Conservation (phyloP, 2,329 filamentous ascomycete species). For the Penicillium sp. region DNA sequence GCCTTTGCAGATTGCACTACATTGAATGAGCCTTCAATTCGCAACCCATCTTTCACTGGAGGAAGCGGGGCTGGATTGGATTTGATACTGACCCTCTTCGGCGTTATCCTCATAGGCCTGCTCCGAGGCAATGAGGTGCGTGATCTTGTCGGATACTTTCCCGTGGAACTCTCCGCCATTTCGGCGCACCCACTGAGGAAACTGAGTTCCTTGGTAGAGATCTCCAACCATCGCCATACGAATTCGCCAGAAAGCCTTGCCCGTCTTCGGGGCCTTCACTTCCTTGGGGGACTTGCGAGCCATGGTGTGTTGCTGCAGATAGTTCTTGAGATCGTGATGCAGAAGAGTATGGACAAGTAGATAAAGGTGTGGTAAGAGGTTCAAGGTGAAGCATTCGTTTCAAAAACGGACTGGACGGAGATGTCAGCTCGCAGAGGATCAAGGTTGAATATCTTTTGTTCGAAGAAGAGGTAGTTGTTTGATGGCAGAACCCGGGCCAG, state of each 20-base stretch:
- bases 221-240: constrained; percentile 61
- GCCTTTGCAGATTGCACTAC: constrained; percentile 45
- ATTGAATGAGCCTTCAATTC: constrained; percentile 8
- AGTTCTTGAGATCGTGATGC: not conserved
- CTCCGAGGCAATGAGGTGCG: constrained; percentile 70
- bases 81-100: constrained; percentile 40
- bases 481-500: not conserved
- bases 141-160: constrained; percentile 58
- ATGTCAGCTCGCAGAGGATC: not conserved
- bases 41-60: constrained; percentile 5
- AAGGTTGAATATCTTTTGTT: not conserved
- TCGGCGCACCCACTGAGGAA: constrained; percentile 65
- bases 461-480: not conserved
- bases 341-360: not conserved
- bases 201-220: constrained; percentile 57
- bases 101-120: constrained; percentile 59
- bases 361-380: not conserved
- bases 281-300: not conserved
- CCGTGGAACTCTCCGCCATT: constrained; percentile 62
- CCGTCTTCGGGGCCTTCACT: constrained; percentile 30
- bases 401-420: too few relatives aligned
- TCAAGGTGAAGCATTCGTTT: not conserved
- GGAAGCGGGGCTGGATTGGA: not conserved
- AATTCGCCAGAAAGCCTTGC: constrained; percentile 53
- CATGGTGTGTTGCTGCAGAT: not conserved